Evolutionary conservation across 139 green algal species (phyloP).

Genomic region (Chlamydomonas sphaeroides): DNA sequence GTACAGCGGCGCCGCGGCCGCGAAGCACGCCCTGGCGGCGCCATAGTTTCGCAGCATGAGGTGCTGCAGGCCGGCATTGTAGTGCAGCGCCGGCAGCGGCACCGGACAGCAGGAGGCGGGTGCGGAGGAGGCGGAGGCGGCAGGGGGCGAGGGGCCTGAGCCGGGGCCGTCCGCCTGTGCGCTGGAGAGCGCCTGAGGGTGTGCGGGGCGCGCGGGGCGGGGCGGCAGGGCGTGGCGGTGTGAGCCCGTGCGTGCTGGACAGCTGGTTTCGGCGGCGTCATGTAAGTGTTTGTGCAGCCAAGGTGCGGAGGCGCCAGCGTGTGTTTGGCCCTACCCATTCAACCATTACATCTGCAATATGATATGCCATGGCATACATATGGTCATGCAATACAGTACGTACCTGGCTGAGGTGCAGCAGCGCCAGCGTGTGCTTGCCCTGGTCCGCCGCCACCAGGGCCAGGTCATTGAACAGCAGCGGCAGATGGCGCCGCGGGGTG

Average conservation of each 20-base stretch:
- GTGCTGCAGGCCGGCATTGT: conserved; percentile 61
- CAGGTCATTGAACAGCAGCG: conserved; percentile 51
- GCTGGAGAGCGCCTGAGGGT: too few species aligned
- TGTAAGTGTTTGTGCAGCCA: too few species aligned
- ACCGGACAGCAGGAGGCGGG: neutral
- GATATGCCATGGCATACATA: too few species aligned
- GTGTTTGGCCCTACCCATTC: too few species aligned
- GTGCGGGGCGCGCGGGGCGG: too few species aligned
- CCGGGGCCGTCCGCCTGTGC: too few species aligned
- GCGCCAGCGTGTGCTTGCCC: conserved; percentile 50
- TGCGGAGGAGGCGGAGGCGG: neutral
- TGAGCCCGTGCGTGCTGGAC: too few species aligned
- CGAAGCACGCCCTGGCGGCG: conserved; percentile 42
- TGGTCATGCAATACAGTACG: too few species aligned
- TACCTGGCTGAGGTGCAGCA: conserved; percentile 40
- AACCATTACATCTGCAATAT: too few species aligned
- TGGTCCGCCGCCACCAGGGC: conserved; percentile 44
- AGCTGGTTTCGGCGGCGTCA: too few species aligned
- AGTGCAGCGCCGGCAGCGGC: conserved; percentile 31
- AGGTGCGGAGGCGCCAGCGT: too few species aligned
- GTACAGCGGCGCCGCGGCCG: conserved; percentile 34
- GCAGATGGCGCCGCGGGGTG: neutral
- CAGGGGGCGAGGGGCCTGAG: neutral
- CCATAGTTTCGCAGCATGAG: conserved; percentile 47
- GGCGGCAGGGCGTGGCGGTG: too few species aligned